Percentiles rank a stretch among this genome's conserved stretches.
These are phyloP conservation scores for Solioccasus polychromus DNA, from an alignment of 768 basidiomycete genomes.

Conservation along the genomic window DNA sequence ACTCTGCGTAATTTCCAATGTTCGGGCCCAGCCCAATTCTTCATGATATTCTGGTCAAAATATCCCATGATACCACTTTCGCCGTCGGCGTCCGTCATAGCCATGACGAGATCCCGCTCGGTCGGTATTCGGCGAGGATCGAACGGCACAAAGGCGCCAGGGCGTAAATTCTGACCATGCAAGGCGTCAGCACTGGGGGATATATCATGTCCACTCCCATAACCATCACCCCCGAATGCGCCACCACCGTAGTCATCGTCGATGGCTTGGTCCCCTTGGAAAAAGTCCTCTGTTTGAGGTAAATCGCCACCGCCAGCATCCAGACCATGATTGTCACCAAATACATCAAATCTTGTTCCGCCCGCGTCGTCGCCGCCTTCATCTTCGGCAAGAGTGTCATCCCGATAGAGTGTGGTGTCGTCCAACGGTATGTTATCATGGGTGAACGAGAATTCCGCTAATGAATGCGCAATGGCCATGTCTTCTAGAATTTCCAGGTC, in stretches of 20 bases:
- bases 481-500: constrained; percentile 59
- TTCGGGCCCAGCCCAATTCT: constrained; percentile 98
- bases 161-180: constrained; percentile 35
- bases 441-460: constrained; percentile 80
- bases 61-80: constrained; percentile 71
- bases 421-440: constrained; percentile 60
- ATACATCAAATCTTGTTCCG: constrained; percentile 18
- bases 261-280: constrained; percentile 58
- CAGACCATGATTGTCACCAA: constrained; percentile 30
- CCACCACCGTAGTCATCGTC: constrained; percentile 44
- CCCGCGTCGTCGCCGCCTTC: constrained; percentile 34
- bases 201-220: constrained; percentile 36
- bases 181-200: constrained; percentile 45
- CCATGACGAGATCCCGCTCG: constrained; percentile 80
- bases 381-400: constrained; percentile 43
- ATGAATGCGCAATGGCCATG: constrained; percentile 76
- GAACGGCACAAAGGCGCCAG: constrained; percentile 68
- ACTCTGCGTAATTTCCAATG: constrained; percentile 93
- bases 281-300: constrained; percentile 59
- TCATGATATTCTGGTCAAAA: constrained; percentile 82
- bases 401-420: constrained; percentile 57
- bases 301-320: constrained; percentile 40
- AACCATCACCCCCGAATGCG: constrained; percentile 43
- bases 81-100: constrained; percentile 70
- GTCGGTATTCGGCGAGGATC: constrained; percentile 79